phyloP scores from a whole-genome alignment of 2,329 filamentous ascomycete species.

The Trematosphaeria pertusa region DNA sequence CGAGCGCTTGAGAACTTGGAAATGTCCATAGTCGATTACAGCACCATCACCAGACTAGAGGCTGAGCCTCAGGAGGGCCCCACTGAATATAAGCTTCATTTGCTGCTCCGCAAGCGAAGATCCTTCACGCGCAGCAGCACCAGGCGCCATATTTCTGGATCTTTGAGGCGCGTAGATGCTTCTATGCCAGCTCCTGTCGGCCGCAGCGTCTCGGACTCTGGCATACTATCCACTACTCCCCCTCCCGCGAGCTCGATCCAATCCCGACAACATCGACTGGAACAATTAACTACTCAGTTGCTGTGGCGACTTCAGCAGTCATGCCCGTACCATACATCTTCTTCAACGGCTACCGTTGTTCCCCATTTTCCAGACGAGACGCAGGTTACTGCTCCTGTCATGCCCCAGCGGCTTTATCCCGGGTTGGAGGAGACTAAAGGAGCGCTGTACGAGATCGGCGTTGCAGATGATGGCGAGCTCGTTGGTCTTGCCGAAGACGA shows the following conservation, averaged over 20 bases:
- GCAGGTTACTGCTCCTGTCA: slow-evolving; percentile 63
- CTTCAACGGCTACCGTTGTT: slow-evolving; percentile 75
- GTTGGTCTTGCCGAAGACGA: slow-evolving; percentile 89
- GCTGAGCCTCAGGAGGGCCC: slow-evolving; percentile 94
- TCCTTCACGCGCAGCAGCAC: slow-evolving; percentile 77
- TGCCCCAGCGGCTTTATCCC: slow-evolving; percentile 65
- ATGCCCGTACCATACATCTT: slow-evolving; percentile 85
- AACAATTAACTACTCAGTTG: slow-evolving; percentile 92
- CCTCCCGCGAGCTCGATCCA: slow-evolving; percentile 64
- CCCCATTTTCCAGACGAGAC: slow-evolving; percentile 76
- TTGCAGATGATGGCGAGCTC: slow-evolving; percentile 91
- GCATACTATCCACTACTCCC: slow-evolving; percentile 39
- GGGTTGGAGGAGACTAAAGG: slow-evolving; percentile 92
- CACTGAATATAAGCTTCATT: slow-evolving; percentile 94
- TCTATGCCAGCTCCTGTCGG: slow-evolving; percentile 34
- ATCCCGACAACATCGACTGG: slow-evolving; percentile 80
- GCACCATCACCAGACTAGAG: slow-evolving; percentile 73
- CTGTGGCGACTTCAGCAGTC: slow-evolving; percentile 96
- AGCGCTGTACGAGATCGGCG: slow-evolving; percentile 94
- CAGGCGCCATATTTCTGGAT: slow-evolving; percentile 58
- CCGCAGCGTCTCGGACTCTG: slow-evolving; percentile 41
- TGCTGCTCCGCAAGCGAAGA: slow-evolving; percentile 80
- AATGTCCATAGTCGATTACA: slow-evolving; percentile 32
- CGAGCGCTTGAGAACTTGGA: slow-evolving; percentile 6
- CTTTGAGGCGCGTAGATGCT: slow-evolving; percentile 53